Percentiles rank a stretch among this genome's conserved stretches.
phyloP scores from a whole-genome alignment of 768 basidiomycete genomes.

The Termitomyces sp. region DNA sequence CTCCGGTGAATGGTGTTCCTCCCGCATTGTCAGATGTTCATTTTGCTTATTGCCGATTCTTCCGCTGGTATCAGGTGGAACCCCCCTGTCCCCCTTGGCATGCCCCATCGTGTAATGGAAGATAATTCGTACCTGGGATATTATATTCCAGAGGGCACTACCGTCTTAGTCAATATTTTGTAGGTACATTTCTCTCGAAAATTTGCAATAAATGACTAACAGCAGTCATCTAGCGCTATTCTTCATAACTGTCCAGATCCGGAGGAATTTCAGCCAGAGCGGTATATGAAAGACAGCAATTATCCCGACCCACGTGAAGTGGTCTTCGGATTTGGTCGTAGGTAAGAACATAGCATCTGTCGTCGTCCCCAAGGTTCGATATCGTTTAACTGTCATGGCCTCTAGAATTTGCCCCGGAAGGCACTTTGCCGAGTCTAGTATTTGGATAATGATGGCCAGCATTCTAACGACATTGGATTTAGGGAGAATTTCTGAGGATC shows the following conservation, averaged over 20 bases:
- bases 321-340: constrained; percentile 54
- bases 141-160: constrained; percentile 39
- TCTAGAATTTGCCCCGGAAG: constrained; percentile 49
- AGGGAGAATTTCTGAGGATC: constrained; percentile 29
- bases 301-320: constrained; percentile 41
- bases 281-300: constrained; percentile 34
- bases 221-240: constrained; percentile 28
- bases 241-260: constrained; percentile 40
- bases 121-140: constrained; percentile 44
- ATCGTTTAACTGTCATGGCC: background rate
- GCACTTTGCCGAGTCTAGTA: constrained; percentile 41
- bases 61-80: constrained; percentile 32
- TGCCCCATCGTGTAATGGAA: constrained; percentile 47
- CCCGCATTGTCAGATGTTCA: background rate
- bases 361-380: background rate
- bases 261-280: constrained; percentile 41
- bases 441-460: constrained; percentile 40
- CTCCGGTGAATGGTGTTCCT: constrained; percentile 28
- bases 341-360: constrained; percentile 23
- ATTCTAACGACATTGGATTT: constrained; percentile 43
- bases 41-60: background rate
- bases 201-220: background rate
- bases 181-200: constrained; percentile 15
- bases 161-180: constrained; percentile 38
- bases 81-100: constrained; percentile 41